Percentiles rank a stretch among this genome's conserved stretches.
Evolutionary conservation across 108 stramenopile genomes (phyloP).

Genomic region (Nitzschia sp.): DNA sequence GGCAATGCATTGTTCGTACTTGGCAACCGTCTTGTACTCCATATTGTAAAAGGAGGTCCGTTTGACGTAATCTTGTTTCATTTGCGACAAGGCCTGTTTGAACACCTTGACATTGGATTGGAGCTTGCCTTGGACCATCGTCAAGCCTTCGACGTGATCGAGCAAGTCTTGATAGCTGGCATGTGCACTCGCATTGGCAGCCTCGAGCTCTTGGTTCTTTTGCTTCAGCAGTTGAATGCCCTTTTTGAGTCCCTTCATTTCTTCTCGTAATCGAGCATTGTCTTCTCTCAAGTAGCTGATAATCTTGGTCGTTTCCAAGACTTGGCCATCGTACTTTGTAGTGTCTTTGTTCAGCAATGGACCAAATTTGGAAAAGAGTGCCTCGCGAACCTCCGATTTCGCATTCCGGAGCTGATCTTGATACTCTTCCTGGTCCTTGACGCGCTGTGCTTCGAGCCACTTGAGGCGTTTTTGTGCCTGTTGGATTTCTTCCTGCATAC

Average conservation of each 20-base stretch:
- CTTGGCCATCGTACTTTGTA: slow-evolving; percentile 10
- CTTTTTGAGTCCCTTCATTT: neutral
- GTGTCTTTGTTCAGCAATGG: neutral
- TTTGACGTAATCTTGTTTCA: slow-evolving; percentile 8
- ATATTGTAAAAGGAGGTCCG: neutral
- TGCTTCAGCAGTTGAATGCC: neutral
- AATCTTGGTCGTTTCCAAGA: slow-evolving; percentile 14
- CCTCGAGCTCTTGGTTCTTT: slow-evolving; percentile 11
- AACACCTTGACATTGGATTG: neutral
- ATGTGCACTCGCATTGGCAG: neutral
- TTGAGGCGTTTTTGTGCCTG: slow-evolving; percentile 2
- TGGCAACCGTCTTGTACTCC: slow-evolving; percentile 3
- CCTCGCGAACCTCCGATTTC: neutral
- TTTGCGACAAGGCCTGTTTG: neutral
- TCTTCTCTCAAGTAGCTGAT: slow-evolving; percentile 14
- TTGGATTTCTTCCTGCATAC: neutral
- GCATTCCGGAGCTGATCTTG: slow-evolving; percentile 1
- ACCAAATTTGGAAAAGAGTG: slow-evolving; percentile 6
- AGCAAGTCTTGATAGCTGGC: neutral
- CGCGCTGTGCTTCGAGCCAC: slow-evolving; percentile 11
- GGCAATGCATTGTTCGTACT: slow-evolving; percentile 14
- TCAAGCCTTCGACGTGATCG: slow-evolving; percentile 6
- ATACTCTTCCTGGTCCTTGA: slow-evolving; percentile 16
- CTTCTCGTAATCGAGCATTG: slow-evolving; percentile 24
- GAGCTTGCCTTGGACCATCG: slow-evolving; percentile 5